Conservation (phyloP, 2,329 filamentous ascomycete genomes). For the Aschersonia sp. region DNA sequence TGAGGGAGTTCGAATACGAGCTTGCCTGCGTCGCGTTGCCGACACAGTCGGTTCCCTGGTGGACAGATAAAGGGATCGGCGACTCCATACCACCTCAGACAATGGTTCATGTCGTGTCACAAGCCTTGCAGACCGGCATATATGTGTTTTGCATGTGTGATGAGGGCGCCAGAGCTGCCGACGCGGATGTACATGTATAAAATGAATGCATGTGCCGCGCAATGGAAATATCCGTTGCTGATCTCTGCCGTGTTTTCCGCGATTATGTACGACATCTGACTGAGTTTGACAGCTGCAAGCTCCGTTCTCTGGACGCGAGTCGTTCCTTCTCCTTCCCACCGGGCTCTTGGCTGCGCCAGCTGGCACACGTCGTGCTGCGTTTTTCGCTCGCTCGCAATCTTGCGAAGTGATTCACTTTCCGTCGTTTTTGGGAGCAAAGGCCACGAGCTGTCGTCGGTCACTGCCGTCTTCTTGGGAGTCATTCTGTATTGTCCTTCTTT, state of each 20-base stretch:
- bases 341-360: no score
- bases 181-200: no score
- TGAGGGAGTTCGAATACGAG: background rate
- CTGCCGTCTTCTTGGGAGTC: constrained; percentile 24
- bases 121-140: background rate
- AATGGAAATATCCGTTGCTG: no score
- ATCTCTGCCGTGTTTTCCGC: no score
- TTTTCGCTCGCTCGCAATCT: background rate
- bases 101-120: background rate
- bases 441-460: background rate
- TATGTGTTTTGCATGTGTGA: background rate
- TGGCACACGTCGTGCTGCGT: background rate
- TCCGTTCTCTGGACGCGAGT: background rate
- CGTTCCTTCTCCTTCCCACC: background rate
- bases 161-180: no score
- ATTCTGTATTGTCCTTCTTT: constrained; percentile 12
- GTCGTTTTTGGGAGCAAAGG: background rate
- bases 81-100: background rate
- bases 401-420: no score
- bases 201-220: no score
- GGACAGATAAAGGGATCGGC: background rate
- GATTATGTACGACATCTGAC: no score
- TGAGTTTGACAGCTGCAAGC: background rate
- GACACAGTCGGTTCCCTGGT: background rate
- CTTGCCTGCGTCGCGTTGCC: background rate